These are phyloP conservation scores for Phialophora macrospora DNA, from an alignment of 2,329 filamentous ascomycete species.

Conservation along the genomic window DNA sequence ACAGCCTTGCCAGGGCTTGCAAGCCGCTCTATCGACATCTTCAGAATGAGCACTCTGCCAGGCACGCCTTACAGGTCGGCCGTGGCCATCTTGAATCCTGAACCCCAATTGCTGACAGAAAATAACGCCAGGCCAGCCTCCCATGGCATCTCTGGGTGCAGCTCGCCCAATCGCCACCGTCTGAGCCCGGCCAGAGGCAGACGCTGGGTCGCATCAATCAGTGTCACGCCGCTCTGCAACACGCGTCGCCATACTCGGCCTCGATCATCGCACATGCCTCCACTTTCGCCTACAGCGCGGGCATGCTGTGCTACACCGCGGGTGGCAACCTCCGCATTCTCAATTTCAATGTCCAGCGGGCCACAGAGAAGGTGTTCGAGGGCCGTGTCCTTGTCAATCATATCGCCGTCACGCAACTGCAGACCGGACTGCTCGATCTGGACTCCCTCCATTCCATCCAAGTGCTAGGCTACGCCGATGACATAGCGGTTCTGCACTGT, in stretches of 20 bases:
- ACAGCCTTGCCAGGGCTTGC: slow-evolving; percentile 61
- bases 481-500: slow-evolving; percentile 64
- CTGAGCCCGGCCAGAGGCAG: slow-evolving; percentile 50
- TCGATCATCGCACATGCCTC: slow-evolving; percentile 65
- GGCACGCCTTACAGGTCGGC: slow-evolving; percentile 62
- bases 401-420: not conserved
- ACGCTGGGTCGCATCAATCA: slow-evolving; percentile 64
- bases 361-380: slow-evolving; percentile 62
- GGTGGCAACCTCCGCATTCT: slow-evolving; percentile 62
- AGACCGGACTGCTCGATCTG: slow-evolving; percentile 34
- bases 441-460: slow-evolving; percentile 44
- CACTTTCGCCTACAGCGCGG: slow-evolving; percentile 66
- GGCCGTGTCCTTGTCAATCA: slow-evolving; percentile 51
- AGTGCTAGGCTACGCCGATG: slow-evolving; percentile 62
- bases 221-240: slow-evolving; percentile 59
- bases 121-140: slow-evolving; percentile 26
- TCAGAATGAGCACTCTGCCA: slow-evolving; percentile 62
- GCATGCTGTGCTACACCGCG: slow-evolving; percentile 67
- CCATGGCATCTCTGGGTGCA: slow-evolving; percentile 43
- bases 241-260: slow-evolving; percentile 65
- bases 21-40: slow-evolving; percentile 58
- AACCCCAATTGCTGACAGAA: not conserved
- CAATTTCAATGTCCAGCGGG: slow-evolving; percentile 58
- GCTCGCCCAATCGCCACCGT: slow-evolving; percentile 51
- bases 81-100: not conserved